Conservation (phyloP, 192 early-diverging fungal species). For the Coemansia sp. region DNA sequence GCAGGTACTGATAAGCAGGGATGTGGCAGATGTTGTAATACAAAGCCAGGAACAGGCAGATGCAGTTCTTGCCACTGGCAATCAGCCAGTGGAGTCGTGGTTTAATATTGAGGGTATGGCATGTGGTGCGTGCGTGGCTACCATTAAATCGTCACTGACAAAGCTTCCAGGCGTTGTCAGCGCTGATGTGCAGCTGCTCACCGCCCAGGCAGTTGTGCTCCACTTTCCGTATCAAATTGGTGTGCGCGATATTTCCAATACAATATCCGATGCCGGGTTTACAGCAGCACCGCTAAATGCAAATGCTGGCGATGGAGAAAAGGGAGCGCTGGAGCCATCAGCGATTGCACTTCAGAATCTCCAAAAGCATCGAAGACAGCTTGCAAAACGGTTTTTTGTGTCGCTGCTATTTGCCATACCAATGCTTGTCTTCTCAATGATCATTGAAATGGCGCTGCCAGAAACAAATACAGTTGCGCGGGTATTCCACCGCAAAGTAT, state of each 20-base stretch:
- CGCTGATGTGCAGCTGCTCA: constrained; percentile 76
- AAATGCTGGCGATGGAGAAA: constrained; percentile 1
- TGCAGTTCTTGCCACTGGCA: constrained; percentile 15
- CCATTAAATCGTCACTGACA: constrained; percentile 72
- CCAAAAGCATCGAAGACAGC: constrained; percentile 75
- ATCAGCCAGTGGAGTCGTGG: constrained; percentile 37
- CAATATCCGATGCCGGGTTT: constrained; percentile 75
- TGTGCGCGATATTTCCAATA: constrained; percentile 74
- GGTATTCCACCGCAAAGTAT: constrained; percentile 41
- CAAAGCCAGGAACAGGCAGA: neutral
- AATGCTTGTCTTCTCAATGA: constrained; percentile 61
- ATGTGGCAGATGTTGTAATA: neutral
- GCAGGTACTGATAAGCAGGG: constrained; percentile 33
- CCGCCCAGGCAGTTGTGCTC: constrained; percentile 68
- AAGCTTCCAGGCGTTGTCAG: constrained; percentile 63
- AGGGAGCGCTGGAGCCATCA: constrained; percentile 58
- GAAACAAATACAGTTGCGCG: constrained; percentile 29
- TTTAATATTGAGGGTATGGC: constrained; percentile 86
- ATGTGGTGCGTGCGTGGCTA: constrained; percentile 86
- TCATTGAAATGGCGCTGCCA: constrained; percentile 59
- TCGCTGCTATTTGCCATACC: constrained; percentile 75
- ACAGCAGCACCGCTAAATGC: constrained; percentile 53
- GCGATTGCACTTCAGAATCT: constrained; percentile 71
- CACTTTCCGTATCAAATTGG: constrained; percentile 67
- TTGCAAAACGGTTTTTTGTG: constrained; percentile 61